Percentiles rank a stretch among this genome's conserved stretches.
These are phyloP conservation scores for Sporothrix pseudoabietina DNA, from an alignment of 2,329 filamentous ascomycete genomes.

Conservation along the genomic window DNA sequence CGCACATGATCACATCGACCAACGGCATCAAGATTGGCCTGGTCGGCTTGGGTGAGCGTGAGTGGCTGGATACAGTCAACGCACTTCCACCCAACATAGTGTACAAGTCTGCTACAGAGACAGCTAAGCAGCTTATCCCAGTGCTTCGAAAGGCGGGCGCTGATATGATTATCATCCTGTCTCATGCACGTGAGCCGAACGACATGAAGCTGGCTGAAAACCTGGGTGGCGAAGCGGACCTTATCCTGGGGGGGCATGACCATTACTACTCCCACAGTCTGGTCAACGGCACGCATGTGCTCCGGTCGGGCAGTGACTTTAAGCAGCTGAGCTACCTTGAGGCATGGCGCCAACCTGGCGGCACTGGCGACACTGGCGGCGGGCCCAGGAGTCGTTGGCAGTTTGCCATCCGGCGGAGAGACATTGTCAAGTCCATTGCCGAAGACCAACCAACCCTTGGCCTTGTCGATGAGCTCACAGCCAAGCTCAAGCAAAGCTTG, in stretches of 20 bases:
- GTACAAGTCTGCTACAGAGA: slow-evolving; percentile 76
- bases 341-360: slow-evolving; percentile 59
- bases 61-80: slow-evolving; percentile 91
- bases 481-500: slow-evolving; percentile 72
- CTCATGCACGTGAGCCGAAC: slow-evolving; percentile 85
- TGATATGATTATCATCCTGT: slow-evolving; percentile 79
- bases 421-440: slow-evolving; percentile 69
- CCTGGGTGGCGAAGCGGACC: slow-evolving; percentile 73
- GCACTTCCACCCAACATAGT: slow-evolving; percentile 77
- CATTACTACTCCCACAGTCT: slow-evolving; percentile 81
- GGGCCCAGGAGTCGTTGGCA: slow-evolving; percentile 54
- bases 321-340: slow-evolving; percentile 90
- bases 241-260: slow-evolving; percentile 86
- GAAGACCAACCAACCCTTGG: slow-evolving; percentile 62
- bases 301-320: slow-evolving; percentile 90
- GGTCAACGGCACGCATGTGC: slow-evolving; percentile 76
- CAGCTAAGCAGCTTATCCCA: slow-evolving; percentile 74
- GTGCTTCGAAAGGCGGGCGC: slow-evolving; percentile 73
- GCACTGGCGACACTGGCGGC: slow-evolving; percentile 28
- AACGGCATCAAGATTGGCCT: slow-evolving; percentile 86
- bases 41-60: slow-evolving; percentile 81
- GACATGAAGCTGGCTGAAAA: slow-evolving; percentile 82
- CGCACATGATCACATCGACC: slow-evolving; percentile 73
- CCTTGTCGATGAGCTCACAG: slow-evolving; percentile 69
- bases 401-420: slow-evolving; percentile 73